Conservation (phyloP, 345 rosid genomes). For the Citrus hindsii region DNA sequence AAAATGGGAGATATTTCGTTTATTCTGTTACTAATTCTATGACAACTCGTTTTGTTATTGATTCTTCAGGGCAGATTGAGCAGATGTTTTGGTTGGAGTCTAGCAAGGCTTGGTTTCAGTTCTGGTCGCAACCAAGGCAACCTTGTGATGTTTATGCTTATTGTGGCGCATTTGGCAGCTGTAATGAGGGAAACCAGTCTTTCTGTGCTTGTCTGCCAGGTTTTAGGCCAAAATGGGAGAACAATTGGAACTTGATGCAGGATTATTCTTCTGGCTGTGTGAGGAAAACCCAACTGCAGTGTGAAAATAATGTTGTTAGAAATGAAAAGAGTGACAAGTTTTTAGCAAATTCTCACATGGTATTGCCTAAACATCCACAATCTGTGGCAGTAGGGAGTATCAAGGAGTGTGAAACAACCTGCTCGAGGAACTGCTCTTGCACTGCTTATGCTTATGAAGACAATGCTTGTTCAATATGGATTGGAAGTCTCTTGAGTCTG, state of each 20-base stretch:
- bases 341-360: slow-evolving; percentile 15
- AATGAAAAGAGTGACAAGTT: slow-evolving; percentile 36
- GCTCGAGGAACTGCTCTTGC: slow-evolving; percentile 59
- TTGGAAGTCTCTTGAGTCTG: slow-evolving; percentile 40
- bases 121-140: slow-evolving; percentile 67
- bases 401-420: slow-evolving; percentile 38
- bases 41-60: slow-evolving; percentile 50
- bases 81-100: slow-evolving; percentile 37
- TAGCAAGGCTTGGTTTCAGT: slow-evolving; percentile 47
- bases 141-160: slow-evolving; percentile 67
- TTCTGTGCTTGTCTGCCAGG: slow-evolving; percentile 55
- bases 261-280: slow-evolving; percentile 65
- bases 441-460: slow-evolving; percentile 52
- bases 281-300: slow-evolving; percentile 44
- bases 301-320: slow-evolving; percentile 24
- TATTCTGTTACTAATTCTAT: slow-evolving; percentile 29
- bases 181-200: slow-evolving; percentile 37
- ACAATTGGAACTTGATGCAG: slow-evolving; percentile 41
- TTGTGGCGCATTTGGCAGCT: slow-evolving; percentile 71
- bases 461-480: slow-evolving; percentile 51
- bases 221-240: slow-evolving; percentile 29
- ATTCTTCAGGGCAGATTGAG: slow-evolving; percentile 58
- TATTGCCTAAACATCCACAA: slow-evolving; percentile 19
- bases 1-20: slow-evolving; percentile 57
- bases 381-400: slow-evolving; percentile 16